Evolutionary conservation across 2,329 filamentous ascomycete species (phyloP).

Genomic region (Pseudofabraea citricarpa): DNA sequence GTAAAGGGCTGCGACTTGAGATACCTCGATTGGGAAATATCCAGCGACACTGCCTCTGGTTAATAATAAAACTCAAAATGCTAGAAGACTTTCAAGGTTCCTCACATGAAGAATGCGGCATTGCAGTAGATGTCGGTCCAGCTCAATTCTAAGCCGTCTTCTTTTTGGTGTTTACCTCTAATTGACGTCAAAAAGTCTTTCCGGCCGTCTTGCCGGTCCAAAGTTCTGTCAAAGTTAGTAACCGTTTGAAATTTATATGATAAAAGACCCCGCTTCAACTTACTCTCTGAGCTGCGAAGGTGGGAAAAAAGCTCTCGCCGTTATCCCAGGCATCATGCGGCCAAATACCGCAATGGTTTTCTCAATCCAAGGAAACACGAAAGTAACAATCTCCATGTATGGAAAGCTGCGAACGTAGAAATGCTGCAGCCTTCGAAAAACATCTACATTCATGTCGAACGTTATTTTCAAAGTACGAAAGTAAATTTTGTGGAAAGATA

Average conservation of each 20-base stretch:
- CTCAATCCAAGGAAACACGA: background rate
- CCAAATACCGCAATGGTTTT: background rate
- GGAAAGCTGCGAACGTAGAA: background rate
- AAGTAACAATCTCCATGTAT: background rate
- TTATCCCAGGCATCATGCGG: background rate
- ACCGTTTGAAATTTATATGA: background rate
- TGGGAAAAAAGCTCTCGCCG: background rate
- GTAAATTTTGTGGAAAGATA: background rate
- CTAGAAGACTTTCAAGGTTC: background rate
- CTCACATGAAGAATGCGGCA: background rate
- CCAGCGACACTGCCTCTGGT: background rate
- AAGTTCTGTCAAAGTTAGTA: background rate
- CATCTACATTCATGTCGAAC: background rate
- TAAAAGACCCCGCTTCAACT: background rate
- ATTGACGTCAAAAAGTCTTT: background rate
- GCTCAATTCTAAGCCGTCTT: background rate
- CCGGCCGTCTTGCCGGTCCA: background rate
- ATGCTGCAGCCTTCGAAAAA: background rate
- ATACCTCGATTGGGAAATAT: background rate
- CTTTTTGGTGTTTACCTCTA: background rate
- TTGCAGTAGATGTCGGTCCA: background rate
- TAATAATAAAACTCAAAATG: background rate
- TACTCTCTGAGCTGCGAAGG: background rate
- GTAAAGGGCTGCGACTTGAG: background rate
- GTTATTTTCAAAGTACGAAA: background rate